Percentiles rank a stretch among this genome's conserved stretches.
phyloP scores from a whole-genome alignment of 2,329 filamentous ascomycete species.

The Bretziella fagacearum region DNA sequence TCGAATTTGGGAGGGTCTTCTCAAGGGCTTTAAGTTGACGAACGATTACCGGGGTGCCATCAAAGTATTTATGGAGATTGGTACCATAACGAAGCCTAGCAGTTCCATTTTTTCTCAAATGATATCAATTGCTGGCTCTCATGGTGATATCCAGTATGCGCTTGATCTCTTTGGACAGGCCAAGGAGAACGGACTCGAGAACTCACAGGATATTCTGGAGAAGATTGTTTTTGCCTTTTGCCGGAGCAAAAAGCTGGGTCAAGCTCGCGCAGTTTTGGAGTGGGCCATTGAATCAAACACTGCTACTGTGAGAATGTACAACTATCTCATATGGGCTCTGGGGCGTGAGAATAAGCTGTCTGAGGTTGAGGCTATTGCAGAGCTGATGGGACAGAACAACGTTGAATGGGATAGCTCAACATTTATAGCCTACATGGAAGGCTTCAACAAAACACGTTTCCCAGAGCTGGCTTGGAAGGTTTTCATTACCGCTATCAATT shows the following conservation, averaged over 20 bases:
- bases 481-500: constrained; percentile 27
- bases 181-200: constrained; percentile 31
- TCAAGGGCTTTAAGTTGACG: constrained; percentile 51
- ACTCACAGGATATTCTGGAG: constrained; percentile 27
- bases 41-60: constrained; percentile 52
- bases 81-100: constrained; percentile 35
- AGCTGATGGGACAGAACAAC: constrained; percentile 29
- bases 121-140: constrained; percentile 52
- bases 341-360: constrained; percentile 41
- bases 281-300: constrained; percentile 36
- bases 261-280: constrained; percentile 26
- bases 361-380: constrained; percentile 32
- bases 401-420: constrained; percentile 34
- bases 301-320: constrained; percentile 52
- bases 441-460: constrained; percentile 32
- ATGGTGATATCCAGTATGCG: constrained; percentile 57
- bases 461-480: constrained; percentile 33
- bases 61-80: constrained; percentile 44
- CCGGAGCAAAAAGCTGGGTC: constrained; percentile 22
- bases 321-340: constrained; percentile 54
- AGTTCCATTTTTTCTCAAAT: constrained; percentile 51
- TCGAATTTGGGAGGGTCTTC: constrained; percentile 56
- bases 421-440: constrained; percentile 32
- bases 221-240: constrained; percentile 28
- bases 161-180: constrained; percentile 48